These are phyloP conservation scores for Mycoemilia scoparia DNA, from an alignment of 192 early-diverging fungal species.

Conservation along the genomic window DNA sequence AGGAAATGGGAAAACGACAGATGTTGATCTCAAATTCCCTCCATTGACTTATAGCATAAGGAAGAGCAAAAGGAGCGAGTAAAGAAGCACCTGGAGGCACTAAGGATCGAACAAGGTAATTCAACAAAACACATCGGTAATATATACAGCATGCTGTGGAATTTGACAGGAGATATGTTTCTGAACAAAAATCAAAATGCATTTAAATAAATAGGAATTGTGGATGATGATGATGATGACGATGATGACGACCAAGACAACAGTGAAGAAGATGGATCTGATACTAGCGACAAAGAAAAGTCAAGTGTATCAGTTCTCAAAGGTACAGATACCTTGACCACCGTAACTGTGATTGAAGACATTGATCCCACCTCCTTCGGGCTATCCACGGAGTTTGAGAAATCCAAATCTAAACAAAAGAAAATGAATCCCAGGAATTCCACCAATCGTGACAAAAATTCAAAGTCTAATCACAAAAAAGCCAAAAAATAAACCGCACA, in stretches of 20 bases:
- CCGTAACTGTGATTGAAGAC: slow-evolving; percentile 51
- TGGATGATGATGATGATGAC: slow-evolving; percentile 10
- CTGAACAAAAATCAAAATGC: too few species aligned
- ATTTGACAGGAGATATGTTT: slow-evolving; percentile 8
- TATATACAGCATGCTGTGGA: slow-evolving; percentile 18
- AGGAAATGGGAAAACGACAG: too few species aligned
- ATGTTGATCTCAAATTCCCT: neutral
- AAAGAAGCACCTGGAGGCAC: slow-evolving; percentile 26
- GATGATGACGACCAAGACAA: slow-evolving; percentile 20
- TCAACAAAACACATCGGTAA: slow-evolving; percentile 28
- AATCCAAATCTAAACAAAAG: too few species aligned
- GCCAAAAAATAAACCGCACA: too few species aligned
- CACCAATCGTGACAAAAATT: too few species aligned
- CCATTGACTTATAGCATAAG: slow-evolving; percentile 19
- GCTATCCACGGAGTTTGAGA: too few species aligned
- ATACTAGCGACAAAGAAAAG: slow-evolving; percentile 12
- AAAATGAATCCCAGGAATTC: too few species aligned
- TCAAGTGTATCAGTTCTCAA: slow-evolving; percentile 35
- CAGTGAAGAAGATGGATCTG: slow-evolving; percentile 3
- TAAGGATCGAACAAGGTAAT: slow-evolving; percentile 35
- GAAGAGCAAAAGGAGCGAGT: slow-evolving; percentile 35
- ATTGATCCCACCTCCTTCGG: slow-evolving; percentile 37
- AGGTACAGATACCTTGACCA: slow-evolving; percentile 36
- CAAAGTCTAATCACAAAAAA: too few species aligned
- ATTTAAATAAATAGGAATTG: too few species aligned